Evolutionary conservation across 495 filamentous ascomycete species (phyloP).

Genomic region (Penicillium dipodomyicola): DNA sequence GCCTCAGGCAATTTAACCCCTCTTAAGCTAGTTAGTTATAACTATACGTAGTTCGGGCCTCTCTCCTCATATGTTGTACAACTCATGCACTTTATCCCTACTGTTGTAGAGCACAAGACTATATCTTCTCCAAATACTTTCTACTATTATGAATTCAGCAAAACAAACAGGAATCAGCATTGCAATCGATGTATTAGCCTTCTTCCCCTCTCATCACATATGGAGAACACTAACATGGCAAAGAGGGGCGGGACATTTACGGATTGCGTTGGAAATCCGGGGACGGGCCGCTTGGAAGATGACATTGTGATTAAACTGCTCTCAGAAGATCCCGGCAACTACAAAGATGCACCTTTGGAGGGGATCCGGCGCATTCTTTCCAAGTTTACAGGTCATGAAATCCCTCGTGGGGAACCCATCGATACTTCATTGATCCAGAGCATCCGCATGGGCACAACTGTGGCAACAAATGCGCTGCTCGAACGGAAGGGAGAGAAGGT

Average conservation of each 20-base stretch:
- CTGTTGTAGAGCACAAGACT: too few relatives aligned
- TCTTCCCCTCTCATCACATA: background rate
- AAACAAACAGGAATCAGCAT: constrained; percentile 22
- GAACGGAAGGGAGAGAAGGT: constrained; percentile 88
- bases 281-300: constrained; percentile 26
- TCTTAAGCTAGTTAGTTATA: too few relatives aligned
- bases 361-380: constrained; percentile 80
- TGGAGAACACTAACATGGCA: background rate
- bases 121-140: background rate
- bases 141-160: background rate
- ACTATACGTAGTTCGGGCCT: too few relatives aligned
- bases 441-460: constrained; percentile 82
- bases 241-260: constrained; percentile 31
- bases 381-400: constrained; percentile 64
- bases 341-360: constrained; percentile 76
- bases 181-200: constrained; percentile 26
- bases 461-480: constrained; percentile 79
- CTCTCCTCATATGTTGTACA: too few relatives aligned
- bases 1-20: too few relatives aligned
- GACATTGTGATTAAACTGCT: constrained; percentile 74
- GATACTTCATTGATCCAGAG: constrained; percentile 75
- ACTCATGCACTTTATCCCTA: too few relatives aligned
- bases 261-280: constrained; percentile 29
- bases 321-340: constrained; percentile 78
- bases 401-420: constrained; percentile 72